Conservation (phyloP, 2,329 filamentous ascomycete species). For the Chaetomium sp. region DNA sequence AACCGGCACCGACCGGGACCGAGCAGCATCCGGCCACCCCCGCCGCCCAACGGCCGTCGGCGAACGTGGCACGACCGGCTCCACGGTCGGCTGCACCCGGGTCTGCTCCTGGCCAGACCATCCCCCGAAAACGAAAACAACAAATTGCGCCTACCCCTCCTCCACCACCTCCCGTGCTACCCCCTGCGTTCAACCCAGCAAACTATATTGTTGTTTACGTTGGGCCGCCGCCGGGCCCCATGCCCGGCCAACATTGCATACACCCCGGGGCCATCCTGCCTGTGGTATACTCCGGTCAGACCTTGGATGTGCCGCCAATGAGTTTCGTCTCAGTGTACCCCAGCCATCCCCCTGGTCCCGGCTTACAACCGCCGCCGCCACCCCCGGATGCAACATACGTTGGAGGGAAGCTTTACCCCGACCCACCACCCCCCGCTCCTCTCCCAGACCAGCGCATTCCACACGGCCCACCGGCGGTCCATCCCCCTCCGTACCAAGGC, state of each 20-base stretch:
- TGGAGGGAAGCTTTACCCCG: neutral
- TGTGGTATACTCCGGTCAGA: conserved; percentile 23
- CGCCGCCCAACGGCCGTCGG: neutral
- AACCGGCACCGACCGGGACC: conserved; percentile 4
- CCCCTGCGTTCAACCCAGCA: conserved; percentile 18
- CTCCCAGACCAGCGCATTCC: neutral
- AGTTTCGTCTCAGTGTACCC: conserved; percentile 23
- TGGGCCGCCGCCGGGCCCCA: conserved; percentile 21
- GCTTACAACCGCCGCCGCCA: conserved; percentile 8
- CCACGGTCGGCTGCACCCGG: neutral
- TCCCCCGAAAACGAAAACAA: neutral
- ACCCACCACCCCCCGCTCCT: neutral
- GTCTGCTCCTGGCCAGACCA: neutral
- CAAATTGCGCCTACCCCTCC: neutral
- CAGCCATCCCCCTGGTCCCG: conserved; percentile 1
- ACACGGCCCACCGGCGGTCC: neutral
- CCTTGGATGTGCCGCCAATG: conserved; percentile 15
- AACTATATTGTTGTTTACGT: conserved; percentile 25
- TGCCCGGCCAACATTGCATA: conserved; percentile 22
- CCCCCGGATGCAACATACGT: conserved; percentile 6
- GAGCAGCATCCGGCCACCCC: neutral
- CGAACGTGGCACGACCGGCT: neutral
- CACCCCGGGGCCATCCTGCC: conserved; percentile 23
- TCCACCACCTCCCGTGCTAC: conserved; percentile 2
- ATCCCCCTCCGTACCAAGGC: conserved; percentile 6